phyloP scores from a whole-genome alignment of 164 flowering plant genomes.

The Euptelea pleiosperma region DNA sequence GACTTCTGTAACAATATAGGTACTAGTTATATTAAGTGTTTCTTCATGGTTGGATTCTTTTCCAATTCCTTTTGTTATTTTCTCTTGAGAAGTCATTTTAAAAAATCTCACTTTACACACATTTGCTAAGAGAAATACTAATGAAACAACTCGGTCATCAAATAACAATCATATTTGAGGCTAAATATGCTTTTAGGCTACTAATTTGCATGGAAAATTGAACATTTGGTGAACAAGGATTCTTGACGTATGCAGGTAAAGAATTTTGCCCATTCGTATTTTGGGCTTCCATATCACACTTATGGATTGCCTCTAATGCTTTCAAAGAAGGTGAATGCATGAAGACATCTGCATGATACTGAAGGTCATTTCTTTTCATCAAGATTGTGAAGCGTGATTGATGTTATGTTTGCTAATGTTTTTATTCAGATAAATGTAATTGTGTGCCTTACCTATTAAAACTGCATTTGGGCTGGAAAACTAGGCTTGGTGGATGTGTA shows the following conservation, averaged over 20 bases:
- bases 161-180: not conserved
- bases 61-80: too few species aligned
- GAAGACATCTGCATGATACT: not conserved
- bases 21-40: too few species aligned
- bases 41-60: too few species aligned
- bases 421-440: too few species aligned
- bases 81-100: too few species aligned
- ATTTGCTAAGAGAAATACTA: too few species aligned
- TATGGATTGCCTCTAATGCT: not conserved
- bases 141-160: too few species aligned
- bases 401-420: too few species aligned
- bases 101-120: too few species aligned
- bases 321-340: not conserved
- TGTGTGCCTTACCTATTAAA: too few species aligned
- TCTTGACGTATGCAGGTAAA: not conserved
- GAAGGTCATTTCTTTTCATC: not conserved
- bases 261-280: not conserved
- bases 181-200: conserved; percentile 2
- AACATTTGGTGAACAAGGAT: not conserved
- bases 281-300: not conserved
- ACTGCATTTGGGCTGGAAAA: not conserved
- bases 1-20: too few species aligned
- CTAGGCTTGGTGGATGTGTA: not conserved
- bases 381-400: not conserved
- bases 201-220: too few species aligned